Evolutionary conservation across 2,329 filamentous ascomycete species (phyloP), one percentile per base, ranked within the genome.

Genomic region (Fusarium acutatum): DNA sequence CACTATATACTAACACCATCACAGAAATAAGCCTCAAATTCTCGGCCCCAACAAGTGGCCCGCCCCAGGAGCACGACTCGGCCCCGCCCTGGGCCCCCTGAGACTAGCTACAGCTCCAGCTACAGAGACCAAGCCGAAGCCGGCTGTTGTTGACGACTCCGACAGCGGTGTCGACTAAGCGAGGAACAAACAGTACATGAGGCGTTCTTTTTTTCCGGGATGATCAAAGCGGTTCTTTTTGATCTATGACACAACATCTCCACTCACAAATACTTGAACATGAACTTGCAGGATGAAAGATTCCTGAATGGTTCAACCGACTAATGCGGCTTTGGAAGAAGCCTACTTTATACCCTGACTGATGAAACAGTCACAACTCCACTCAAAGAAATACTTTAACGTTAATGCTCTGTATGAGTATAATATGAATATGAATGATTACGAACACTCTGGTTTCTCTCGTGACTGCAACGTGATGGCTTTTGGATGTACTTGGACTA

Each of bases 371-470:
- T 67, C 63, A 26, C 34, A 67, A 60, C 64, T 61, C 63, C 64
- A 67, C 64, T 67, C 64, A 41, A 54, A 54, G 34, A 54, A 54
- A 67, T 34, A 52, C 38, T 58, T 41, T 43, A 49, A 65, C 63
- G 62, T 4, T 67, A 43, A 60, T 41, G 64, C 64, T 67, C 64
- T 40, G 57, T 59, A 67, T 22, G 64, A 67, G 64, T 67, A 40
- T 67, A 67, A 67, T 67, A 67, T 30, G 53, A 67, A 67, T 40
- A 67, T 53, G 44, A 68, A 68, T 44, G 64, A 68, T 47, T 34
- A 47, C n/a, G 41, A 68, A 44, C 10, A 26, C 14, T 26, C 17
- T 20, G 10, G n/a, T 6, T 22, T 41, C 2, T 7, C 9, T 10
- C 4, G 26, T 50, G 61, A 30, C 7, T 46, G 17, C 12, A 2